Percentiles rank a stretch among this genome's conserved stretches.
Conservation (phyloP, 2,329 filamentous ascomycete genomes). For the Xylaria hypoxylon region DNA sequence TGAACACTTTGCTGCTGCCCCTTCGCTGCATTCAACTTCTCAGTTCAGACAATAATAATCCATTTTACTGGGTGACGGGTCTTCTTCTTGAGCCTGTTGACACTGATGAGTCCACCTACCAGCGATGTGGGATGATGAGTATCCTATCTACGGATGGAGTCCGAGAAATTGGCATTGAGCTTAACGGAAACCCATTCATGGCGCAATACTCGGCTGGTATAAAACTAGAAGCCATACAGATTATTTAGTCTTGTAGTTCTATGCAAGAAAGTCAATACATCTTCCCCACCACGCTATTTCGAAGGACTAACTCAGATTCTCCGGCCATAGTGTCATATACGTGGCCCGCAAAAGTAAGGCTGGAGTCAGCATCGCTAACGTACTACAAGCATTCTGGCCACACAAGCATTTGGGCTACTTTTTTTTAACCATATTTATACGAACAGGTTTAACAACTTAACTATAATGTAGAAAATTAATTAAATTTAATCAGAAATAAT, state of each 20-base stretch:
- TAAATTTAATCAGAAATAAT: no score
- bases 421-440: no score
- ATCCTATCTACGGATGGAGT: neutral
- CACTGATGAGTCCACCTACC: neutral
- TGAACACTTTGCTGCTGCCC: neutral
- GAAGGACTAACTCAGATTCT: no score
- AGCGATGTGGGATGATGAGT: constrained; percentile 14
- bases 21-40: constrained; percentile 15
- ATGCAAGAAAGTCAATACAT: no score
- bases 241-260: constrained; percentile 7
- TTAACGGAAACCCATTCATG: neutral
- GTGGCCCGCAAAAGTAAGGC: no score
- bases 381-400: no score
- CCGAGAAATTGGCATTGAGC: constrained; percentile 5
- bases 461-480: no score
- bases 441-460: no score
- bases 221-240: neutral
- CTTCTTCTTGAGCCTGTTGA: constrained; percentile 4
- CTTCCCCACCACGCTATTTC: no score
- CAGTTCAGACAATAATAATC: neutral
- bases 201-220: neutral
- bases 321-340: no score
- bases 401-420: no score
- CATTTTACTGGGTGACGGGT: constrained; percentile 12
- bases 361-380: no score